These are phyloP conservation scores for Protomyces inouyei DNA, from an alignment of 1,139 yeast genomes.

Conservation along the genomic window DNA sequence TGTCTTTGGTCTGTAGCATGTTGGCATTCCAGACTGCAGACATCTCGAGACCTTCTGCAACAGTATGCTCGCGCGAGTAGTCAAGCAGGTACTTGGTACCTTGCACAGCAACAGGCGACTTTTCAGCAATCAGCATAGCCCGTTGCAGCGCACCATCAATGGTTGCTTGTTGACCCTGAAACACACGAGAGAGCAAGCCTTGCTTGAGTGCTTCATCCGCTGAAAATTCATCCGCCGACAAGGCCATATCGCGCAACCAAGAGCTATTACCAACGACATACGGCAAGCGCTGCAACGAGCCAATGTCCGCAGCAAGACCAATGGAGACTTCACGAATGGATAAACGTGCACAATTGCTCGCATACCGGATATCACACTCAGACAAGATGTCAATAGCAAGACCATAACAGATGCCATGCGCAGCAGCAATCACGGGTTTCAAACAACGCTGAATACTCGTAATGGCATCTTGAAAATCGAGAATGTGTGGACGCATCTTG, in stretches of 20 bases:
- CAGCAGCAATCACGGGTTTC: slow-evolving; percentile 44
- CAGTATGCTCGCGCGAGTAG: slow-evolving; percentile 47
- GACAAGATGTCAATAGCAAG: slow-evolving; percentile 64
- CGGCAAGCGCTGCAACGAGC: slow-evolving; percentile 63
- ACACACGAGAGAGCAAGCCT: slow-evolving; percentile 54
- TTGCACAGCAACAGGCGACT: slow-evolving; percentile 56
- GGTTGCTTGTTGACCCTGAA: slow-evolving; percentile 50
- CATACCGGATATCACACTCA: slow-evolving; percentile 56
- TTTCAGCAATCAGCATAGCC: slow-evolving; percentile 49
- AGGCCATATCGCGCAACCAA: slow-evolving; percentile 56
- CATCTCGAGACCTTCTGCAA: slow-evolving; percentile 41
- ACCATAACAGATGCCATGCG: slow-evolving; percentile 53
- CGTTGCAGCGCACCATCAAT: slow-evolving; percentile 49
- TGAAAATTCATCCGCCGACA: slow-evolving; percentile 57
- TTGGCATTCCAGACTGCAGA: slow-evolving; percentile 32
- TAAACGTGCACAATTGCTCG: slow-evolving; percentile 51
- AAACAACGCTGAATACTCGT: slow-evolving; percentile 7
- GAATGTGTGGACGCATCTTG: slow-evolving; percentile 14
- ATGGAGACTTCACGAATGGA: slow-evolving; percentile 66
- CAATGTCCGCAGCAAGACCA: slow-evolving; percentile 78
- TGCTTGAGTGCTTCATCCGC: slow-evolving; percentile 53
- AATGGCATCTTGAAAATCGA: slow-evolving; percentile 25
- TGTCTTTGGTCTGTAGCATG: slow-evolving; percentile 22
- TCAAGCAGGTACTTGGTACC: slow-evolving; percentile 63
- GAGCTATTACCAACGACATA: slow-evolving; percentile 53